phyloP scores from a whole-genome alignment of 768 basidiomycete genomes.

The Boletus eberwhitei region DNA sequence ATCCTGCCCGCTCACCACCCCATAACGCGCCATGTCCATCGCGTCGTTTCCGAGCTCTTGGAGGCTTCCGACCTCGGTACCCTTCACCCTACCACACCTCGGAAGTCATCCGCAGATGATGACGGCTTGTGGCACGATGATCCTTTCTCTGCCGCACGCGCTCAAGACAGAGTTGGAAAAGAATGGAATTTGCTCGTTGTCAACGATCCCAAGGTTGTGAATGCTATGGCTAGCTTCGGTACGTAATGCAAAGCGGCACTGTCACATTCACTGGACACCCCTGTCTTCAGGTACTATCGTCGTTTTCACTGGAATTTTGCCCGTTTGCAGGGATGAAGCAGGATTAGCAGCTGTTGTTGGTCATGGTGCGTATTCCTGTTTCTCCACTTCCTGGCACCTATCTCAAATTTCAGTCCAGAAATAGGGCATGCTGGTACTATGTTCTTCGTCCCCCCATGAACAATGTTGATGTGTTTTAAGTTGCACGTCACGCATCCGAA shows the following conservation, averaged over 20 bases:
- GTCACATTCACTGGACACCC: background rate
- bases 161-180: conserved; percentile 24
- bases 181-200: conserved; percentile 78
- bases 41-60: conserved; percentile 67
- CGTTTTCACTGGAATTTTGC: conserved; percentile 88
- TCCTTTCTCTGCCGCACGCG: conserved; percentile 7
- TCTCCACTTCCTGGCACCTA: background rate
- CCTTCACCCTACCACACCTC: conserved; percentile 30
- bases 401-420: conserved; percentile 42
- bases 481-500: conserved; percentile 58
- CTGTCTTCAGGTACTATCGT: conserved; percentile 59
- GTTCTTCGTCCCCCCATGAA: background rate
- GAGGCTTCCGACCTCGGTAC: conserved; percentile 68
- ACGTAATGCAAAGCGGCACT: background rate
- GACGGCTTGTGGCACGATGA: conserved; percentile 27
- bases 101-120: background rate
- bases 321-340: conserved; percentile 70
- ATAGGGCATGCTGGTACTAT: conserved; percentile 71
- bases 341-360: conserved; percentile 82
- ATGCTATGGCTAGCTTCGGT: conserved; percentile 80
- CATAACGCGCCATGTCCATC: conserved; percentile 61
- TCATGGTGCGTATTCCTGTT: conserved; percentile 52
- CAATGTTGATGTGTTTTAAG: conserved; percentile 28
- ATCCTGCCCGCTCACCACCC: conserved; percentile 70
- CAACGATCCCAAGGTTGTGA: conserved; percentile 63